phyloP scores from a whole-genome alignment of 805 yeast genomes.

The Suhomyces sp. region DNA sequence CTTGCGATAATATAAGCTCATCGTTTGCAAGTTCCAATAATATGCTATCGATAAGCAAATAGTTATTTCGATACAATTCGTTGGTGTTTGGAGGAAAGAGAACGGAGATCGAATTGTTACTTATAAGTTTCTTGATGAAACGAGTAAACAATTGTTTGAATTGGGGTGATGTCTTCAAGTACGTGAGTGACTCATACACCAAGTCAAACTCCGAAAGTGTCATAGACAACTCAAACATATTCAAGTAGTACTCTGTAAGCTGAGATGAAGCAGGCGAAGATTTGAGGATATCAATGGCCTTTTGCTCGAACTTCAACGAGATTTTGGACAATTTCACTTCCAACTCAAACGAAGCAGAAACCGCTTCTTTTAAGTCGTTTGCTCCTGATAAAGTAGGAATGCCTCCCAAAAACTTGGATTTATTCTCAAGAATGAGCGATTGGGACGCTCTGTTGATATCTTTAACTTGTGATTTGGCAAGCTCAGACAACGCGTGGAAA shows the following conservation, averaged over 20 bases:
- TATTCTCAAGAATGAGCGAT: slow-evolving; percentile 1
- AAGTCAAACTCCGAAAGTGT: slow-evolving; percentile 17
- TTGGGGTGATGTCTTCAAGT: slow-evolving; percentile 10
- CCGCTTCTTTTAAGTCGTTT: slow-evolving; percentile 1
- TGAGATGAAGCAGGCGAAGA: not conserved
- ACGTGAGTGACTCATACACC: slow-evolving; percentile 16
- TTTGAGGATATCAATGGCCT: slow-evolving; percentile 21
- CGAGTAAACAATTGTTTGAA: slow-evolving; percentile 19
- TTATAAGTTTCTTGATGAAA: slow-evolving; percentile 25
- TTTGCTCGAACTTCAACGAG: slow-evolving; percentile 25
- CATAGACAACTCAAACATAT: slow-evolving; percentile 26
- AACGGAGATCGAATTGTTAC: slow-evolving; percentile 17
- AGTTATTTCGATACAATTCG: slow-evolving; percentile 21
- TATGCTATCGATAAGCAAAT: slow-evolving; percentile 31
- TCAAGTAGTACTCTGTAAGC: slow-evolving; percentile 16
- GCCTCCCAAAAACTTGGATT: slow-evolving; percentile 6
- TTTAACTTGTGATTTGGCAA: slow-evolving; percentile 18
- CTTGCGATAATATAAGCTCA: slow-evolving; percentile 25
- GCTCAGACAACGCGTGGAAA: slow-evolving; percentile 28
- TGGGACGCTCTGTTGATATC: slow-evolving; percentile 1
- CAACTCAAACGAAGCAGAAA: slow-evolving; percentile 1
- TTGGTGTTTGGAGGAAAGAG: slow-evolving; percentile 20
- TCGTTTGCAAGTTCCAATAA: slow-evolving; percentile 31
- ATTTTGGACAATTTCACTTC: slow-evolving; percentile 15
- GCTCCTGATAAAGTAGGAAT: not conserved